phyloP scores from a whole-genome alignment of 768 basidiomycete species.

The Glaciozyma martinii region DNA sequence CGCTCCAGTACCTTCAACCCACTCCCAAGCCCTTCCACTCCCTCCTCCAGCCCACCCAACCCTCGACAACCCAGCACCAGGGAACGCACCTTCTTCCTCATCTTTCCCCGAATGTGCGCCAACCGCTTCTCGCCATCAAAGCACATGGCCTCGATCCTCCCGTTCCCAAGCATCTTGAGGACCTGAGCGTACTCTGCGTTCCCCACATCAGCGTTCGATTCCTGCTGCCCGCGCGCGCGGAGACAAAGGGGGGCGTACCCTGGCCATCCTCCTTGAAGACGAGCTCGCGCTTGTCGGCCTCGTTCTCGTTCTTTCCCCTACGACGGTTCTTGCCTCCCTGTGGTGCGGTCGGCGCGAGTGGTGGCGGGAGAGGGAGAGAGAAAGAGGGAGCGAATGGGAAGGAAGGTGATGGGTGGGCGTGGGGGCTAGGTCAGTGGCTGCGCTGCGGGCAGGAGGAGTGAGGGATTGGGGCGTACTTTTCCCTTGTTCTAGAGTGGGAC shows the following conservation, averaged over 20 bases:
- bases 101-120: slow-evolving; percentile 96
- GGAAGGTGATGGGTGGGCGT: too few relatives aligned
- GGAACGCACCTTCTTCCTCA: slow-evolving; percentile 92
- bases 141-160: slow-evolving; percentile 88
- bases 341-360: neutral
- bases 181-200: slow-evolving; percentile 88
- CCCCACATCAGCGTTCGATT: neutral
- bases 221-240: neutral
- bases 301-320: slow-evolving; percentile 99
- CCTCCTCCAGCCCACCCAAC: neutral
- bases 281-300: slow-evolving; percentile 95
- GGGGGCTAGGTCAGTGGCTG: too few relatives aligned
- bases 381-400: too few relatives aligned
- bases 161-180: slow-evolving; percentile 96
- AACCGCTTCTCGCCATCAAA: slow-evolving; percentile 97
- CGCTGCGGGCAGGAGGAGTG: too few relatives aligned
- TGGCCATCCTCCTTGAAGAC: slow-evolving; percentile 98
- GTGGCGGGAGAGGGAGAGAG: too few relatives aligned
- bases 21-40: neutral
- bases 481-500: too few relatives aligned
- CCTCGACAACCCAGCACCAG: neutral
- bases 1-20: neutral
- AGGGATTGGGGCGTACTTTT: too few relatives aligned
- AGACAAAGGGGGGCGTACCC: slow-evolving; percentile 39
- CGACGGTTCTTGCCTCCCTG: slow-evolving; percentile 99